phyloP scores from a whole-genome alignment of 129 eudicot genomes.

The Scalesia atractyloides region DNA sequence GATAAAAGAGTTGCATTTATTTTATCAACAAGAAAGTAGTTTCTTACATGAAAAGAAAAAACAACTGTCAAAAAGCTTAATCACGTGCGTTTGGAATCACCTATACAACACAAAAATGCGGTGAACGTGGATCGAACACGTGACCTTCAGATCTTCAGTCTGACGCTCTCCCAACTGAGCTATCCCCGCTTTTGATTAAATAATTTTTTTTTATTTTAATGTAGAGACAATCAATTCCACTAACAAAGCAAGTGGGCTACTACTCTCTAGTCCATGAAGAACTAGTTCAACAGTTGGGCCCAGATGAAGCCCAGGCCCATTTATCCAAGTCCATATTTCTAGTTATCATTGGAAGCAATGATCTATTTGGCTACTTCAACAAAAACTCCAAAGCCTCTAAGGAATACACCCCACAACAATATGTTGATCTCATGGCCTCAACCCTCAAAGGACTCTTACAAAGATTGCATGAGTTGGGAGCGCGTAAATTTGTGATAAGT shows the following conservation, averaged over 20 bases:
- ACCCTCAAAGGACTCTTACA: too few relatives aligned
- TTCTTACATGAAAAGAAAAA: background rate
- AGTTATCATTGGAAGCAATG: too few relatives aligned
- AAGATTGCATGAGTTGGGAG: slow-evolving; percentile 54
- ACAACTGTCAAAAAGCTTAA: too few relatives aligned
- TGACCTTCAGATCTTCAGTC: slow-evolving; percentile 95
- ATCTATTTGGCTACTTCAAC: too few relatives aligned
- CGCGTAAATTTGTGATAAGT: slow-evolving; percentile 41
- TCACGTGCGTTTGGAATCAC: too few relatives aligned
- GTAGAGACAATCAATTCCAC: slow-evolving; percentile 34
- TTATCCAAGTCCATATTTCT: too few relatives aligned
- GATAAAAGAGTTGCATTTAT: background rate
- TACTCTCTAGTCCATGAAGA: slow-evolving; percentile 37
- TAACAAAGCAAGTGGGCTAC: slow-evolving; percentile 48
- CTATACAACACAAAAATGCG: slow-evolving; percentile 33
- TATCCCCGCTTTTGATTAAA: slow-evolving; percentile 65
- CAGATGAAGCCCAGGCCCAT: too few relatives aligned
- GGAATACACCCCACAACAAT: too few relatives aligned
- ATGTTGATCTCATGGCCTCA: too few relatives aligned
- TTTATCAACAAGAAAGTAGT: background rate
- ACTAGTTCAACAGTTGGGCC: too few relatives aligned
- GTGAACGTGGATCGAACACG: slow-evolving; percentile 97
- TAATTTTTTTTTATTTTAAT: too few relatives aligned
- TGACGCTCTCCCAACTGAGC: slow-evolving; percentile 99
- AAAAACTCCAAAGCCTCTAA: too few relatives aligned